Percentiles rank a stretch among this genome's conserved stretches.
Conservation (phyloP, 1,284 basidiomycete genomes). For the Tremellales sp. region DNA sequence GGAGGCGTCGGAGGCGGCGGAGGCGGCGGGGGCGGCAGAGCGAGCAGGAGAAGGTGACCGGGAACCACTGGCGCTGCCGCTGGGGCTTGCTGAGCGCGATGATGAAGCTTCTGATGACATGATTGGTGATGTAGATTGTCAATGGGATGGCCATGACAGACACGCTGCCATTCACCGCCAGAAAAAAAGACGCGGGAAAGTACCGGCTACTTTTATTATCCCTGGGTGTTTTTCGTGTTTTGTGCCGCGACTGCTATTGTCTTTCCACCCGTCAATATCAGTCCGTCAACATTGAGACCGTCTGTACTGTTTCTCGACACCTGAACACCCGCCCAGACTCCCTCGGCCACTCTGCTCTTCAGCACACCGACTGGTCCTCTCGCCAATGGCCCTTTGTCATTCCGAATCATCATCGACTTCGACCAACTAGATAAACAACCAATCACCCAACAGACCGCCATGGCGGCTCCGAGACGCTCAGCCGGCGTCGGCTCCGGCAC, state of each 20-base stretch:
- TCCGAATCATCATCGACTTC: neutral
- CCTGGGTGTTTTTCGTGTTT: neutral
- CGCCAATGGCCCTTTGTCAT: no score
- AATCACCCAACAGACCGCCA: slow-evolving; percentile 5
- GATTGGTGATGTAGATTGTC: no score
- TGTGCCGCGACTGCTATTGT: slow-evolving; percentile 11
- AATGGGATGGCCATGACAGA: no score
- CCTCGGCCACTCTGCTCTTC: neutral
- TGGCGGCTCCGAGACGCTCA: slow-evolving; percentile 23
- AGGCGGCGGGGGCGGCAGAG: slow-evolving; percentile 7
- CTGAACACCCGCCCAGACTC: no score
- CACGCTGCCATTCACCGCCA: no score
- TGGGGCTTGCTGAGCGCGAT: slow-evolving; percentile 17
- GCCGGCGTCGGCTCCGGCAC: slow-evolving; percentile 8
- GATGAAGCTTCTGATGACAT: slow-evolving; percentile 20
- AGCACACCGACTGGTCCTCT: no score
- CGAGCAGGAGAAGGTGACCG: slow-evolving; percentile 15
- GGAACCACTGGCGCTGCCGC: no score
- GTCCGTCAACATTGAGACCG: no score
- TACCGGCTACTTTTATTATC: no score
- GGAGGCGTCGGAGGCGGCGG: slow-evolving; percentile 17
- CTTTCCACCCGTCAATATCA: no score
- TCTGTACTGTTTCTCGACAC: no score
- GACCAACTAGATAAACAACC: neutral
- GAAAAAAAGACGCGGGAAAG: no score